Percentiles rank a stretch among this genome's conserved stretches.
phyloP scores from a whole-genome alignment of 176 grass and related monocot species.

The Aegilops bicornis region DNA sequence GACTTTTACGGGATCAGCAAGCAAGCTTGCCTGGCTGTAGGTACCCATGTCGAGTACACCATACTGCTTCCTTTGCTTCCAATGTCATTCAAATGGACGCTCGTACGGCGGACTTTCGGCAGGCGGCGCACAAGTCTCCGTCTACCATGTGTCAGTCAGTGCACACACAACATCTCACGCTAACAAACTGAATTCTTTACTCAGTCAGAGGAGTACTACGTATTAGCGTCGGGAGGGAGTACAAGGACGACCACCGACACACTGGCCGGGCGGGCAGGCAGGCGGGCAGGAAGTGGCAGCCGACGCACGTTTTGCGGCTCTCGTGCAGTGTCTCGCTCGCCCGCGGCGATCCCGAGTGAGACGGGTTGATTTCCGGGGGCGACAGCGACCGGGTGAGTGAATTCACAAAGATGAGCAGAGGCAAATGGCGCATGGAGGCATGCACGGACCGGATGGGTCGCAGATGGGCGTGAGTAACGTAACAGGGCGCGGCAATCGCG shows the following conservation, averaged over 20 bases:
- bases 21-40: not conserved
- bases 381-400: not conserved
- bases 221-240: not conserved
- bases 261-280: not conserved
- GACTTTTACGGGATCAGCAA: not conserved
- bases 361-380: not conserved
- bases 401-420: not conserved
- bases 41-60: not conserved
- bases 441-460: not conserved
- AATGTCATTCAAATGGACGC: conserved; percentile 26
- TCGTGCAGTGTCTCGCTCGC: not conserved
- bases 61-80: conserved; percentile 24
- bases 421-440: not conserved
- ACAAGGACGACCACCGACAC: conserved; percentile 26
- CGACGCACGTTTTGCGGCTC: not conserved
- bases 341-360: not conserved
- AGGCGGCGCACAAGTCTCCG: not conserved
- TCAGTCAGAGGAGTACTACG: no score
- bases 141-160: not conserved
- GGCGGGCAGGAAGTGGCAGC: not conserved
- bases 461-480: not conserved
- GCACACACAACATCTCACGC: not conserved
- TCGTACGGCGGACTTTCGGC: conserved; percentile 16
- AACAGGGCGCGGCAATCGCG: conserved; percentile 11
- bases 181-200: not conserved